Evolutionary conservation across 2,329 filamentous ascomycete species (phyloP).

Genomic region (Erysiphe neolycopersici): DNA sequence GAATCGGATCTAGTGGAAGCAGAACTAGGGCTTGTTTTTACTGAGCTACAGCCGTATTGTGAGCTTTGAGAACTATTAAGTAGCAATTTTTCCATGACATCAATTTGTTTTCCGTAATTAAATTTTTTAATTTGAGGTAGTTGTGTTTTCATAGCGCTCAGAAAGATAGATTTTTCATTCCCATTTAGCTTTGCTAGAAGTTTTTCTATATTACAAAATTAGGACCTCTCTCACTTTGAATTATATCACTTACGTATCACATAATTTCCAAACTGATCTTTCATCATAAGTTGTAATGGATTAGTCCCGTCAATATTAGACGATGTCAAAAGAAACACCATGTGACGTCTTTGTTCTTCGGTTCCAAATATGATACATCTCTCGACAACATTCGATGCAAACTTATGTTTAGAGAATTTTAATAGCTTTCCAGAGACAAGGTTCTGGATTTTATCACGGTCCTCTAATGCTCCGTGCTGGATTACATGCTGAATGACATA

Average conservation of each 20-base stretch:
- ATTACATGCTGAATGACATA: conserved; percentile 92
- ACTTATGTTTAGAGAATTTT: conserved; percentile 73
- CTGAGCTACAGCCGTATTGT: conserved; percentile 9
- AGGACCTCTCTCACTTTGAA: neutral
- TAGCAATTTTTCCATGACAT: conserved; percentile 32
- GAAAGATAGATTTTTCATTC: conserved; percentile 28
- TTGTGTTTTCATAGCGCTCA: conserved; percentile 35
- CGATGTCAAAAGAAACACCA: conserved; percentile 35
- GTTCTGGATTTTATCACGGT: conserved; percentile 44
- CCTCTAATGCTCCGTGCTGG: conserved; percentile 43
- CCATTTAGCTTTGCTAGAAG: conserved; percentile 38
- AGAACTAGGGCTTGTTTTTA: conserved; percentile 23
- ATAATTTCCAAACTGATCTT: conserved; percentile 85
- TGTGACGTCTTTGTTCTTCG: conserved; percentile 38
- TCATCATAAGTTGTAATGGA: conserved; percentile 53
- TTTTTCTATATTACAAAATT: conserved; percentile 35
- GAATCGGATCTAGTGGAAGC: conserved; percentile 28
- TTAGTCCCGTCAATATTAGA: conserved; percentile 36
- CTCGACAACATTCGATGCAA: conserved; percentile 91
- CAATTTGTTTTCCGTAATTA: conserved; percentile 38
- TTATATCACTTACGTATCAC: conserved; percentile 53
- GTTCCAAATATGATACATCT: conserved; percentile 58
- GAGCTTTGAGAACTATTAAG: conserved; percentile 6
- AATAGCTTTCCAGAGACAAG: conserved; percentile 49
- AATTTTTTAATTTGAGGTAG: conserved; percentile 34